Percentiles rank a stretch among this genome's conserved stretches.
phyloP scores from a whole-genome alignment of 1,139 yeast genomes.

The Kazachstania sp. region DNA sequence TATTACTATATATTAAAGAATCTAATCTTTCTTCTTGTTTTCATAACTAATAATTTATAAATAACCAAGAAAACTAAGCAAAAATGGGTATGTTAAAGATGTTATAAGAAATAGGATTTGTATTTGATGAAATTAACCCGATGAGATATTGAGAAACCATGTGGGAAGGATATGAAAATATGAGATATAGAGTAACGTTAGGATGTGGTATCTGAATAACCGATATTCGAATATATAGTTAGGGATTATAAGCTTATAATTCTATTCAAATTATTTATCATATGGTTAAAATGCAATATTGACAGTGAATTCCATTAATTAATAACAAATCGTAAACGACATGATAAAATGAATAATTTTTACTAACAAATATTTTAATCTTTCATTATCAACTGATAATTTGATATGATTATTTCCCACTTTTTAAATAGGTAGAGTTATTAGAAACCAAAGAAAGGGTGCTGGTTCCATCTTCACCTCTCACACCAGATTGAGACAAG shows the following conservation, averaged over 20 bases:
- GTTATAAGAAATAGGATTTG: not conserved
- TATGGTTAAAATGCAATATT: not conserved
- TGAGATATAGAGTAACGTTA: no score
- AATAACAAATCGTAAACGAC: not conserved
- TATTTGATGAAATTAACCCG: not conserved
- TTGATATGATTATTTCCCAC: not conserved
- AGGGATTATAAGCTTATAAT: no score
- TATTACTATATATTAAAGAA: no score
- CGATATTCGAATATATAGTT: no score
- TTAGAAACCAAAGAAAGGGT: conserved; percentile 99
- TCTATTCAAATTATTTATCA: no score
- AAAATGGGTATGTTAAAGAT: conserved; percentile 23
- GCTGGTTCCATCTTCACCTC: conserved; percentile 99
- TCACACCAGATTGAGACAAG: conserved; percentile 99
- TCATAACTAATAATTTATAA: not conserved
- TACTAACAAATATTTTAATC: conserved; percentile 4
- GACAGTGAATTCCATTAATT: not conserved
- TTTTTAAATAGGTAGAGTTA: conserved; percentile 81
- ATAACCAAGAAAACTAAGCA: conserved; percentile 11
- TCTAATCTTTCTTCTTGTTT: not conserved
- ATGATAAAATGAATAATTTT: not conserved
- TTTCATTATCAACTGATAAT: not conserved
- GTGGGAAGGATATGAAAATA: not conserved
- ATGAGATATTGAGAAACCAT: not conserved
- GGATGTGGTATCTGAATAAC: no score